A percentile compares a stretch with the other conserved stretches of the same genome.
Evolutionary conservation across 2,329 filamentous ascomycete species (phyloP).

Genomic region (Penicillium sclerotigenum): DNA sequence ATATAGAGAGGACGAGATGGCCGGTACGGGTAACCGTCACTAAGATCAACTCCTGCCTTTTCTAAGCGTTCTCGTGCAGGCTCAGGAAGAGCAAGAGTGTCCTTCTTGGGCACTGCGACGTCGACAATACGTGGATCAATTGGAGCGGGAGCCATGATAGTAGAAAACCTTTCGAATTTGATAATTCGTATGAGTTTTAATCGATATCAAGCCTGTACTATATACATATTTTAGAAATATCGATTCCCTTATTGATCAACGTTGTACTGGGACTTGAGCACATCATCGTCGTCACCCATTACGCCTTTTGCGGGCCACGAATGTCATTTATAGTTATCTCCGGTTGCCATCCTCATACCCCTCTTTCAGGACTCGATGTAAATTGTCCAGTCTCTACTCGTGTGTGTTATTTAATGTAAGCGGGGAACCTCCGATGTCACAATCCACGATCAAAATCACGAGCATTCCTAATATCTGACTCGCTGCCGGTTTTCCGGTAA

Average conservation of each 20-base stretch:
- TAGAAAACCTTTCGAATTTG: not conserved
- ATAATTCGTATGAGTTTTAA: not conserved
- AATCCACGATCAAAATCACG: conserved; percentile 26
- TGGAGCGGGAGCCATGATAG: conserved; percentile 53
- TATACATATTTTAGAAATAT: not conserved
- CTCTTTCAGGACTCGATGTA: conserved; percentile 3
- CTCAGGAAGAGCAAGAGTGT: conserved; percentile 61
- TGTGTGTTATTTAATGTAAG: not conserved
- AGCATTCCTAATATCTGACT: conserved; percentile 5
- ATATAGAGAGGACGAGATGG: conserved; percentile 65
- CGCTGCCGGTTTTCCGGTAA: conserved; percentile 8
- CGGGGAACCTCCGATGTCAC: conserved; percentile 18
- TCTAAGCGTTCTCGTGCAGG: conserved; percentile 57
- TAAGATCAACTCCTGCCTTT: conserved; percentile 67
- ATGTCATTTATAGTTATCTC: not conserved
- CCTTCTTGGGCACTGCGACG: conserved; percentile 60
- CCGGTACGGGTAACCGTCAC: conserved; percentile 67
- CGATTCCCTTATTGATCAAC: not conserved
- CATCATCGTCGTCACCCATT: conserved; percentile 32
- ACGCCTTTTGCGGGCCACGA: conserved; percentile 23
- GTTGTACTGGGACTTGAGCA: conserved; percentile 21
- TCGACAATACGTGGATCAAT: conserved; percentile 64
- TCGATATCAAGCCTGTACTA: not conserved
- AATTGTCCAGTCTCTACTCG: not conserved
- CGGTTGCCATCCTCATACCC: not conserved